These are phyloP conservation scores for Calonectria honghensis DNA, from an alignment of 2,329 filamentous ascomycete genomes.

Conservation along the genomic window DNA sequence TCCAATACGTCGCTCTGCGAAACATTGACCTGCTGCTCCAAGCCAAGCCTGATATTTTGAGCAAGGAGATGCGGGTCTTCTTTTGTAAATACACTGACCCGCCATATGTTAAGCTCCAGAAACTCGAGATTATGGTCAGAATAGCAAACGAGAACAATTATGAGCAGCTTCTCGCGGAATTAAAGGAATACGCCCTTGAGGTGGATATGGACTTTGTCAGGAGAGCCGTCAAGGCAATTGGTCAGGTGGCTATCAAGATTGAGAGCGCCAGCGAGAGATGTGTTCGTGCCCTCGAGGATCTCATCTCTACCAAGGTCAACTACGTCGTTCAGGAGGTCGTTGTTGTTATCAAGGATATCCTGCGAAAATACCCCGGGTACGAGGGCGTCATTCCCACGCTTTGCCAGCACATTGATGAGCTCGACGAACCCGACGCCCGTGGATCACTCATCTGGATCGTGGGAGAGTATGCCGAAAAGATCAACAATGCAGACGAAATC, in stretches of 20 bases:
- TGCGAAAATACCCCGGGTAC: constrained; percentile 97
- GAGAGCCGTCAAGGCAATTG: constrained; percentile 95
- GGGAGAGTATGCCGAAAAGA: constrained; percentile 99
- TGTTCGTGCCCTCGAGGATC: constrained; percentile 92
- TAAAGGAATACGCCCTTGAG: constrained; percentile 98
- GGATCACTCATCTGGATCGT: constrained; percentile 98
- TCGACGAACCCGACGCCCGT: constrained; percentile 94
- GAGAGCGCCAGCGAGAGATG: constrained; percentile 96
- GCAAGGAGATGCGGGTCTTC: constrained; percentile 97
- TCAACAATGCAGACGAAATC: constrained; percentile 98
- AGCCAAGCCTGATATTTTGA: constrained; percentile 96
- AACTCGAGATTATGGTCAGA: constrained; percentile 98
- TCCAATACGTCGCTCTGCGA: constrained; percentile 96
- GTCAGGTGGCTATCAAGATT: constrained; percentile 99
- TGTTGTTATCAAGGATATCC: constrained; percentile 99
- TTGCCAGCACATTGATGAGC: constrained; percentile 96
- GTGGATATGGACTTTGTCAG: constrained; percentile 99
- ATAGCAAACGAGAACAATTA: constrained; percentile 98
- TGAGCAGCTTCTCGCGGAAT: constrained; percentile 92
- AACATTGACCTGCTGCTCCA: constrained; percentile 98
- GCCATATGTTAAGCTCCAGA: constrained; percentile 97
- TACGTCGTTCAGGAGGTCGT: constrained; percentile 99
- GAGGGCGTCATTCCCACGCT: constrained; percentile 98
- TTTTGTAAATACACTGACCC: constrained; percentile 99
- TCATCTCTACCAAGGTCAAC: constrained; percentile 98